Conservation (phyloP, 2,329 filamentous ascomycete species). For the Teratosphaeriaceae sp. region DNA sequence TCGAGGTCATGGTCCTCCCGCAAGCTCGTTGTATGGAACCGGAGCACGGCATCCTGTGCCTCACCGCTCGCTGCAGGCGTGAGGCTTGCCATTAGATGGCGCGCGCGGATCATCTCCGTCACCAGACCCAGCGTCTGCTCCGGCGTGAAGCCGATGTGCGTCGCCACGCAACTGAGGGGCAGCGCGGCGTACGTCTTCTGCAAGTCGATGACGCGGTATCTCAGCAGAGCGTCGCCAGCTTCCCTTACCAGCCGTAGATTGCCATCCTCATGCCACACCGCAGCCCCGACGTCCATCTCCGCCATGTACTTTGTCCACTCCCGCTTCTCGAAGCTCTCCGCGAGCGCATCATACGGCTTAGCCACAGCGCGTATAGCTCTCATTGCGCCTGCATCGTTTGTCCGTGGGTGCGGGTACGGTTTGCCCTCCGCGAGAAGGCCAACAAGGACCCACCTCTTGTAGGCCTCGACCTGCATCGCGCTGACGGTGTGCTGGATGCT, state of each 20-base stretch:
- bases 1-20: constrained; percentile 36
- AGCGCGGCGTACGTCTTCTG: constrained; percentile 64
- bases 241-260: constrained; percentile 66
- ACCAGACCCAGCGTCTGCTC: constrained; percentile 49
- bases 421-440: constrained; percentile 65
- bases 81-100: constrained; percentile 46
- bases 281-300: constrained; percentile 54
- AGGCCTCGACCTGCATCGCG: constrained; percentile 72
- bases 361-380: constrained; percentile 54
- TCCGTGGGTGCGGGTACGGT: constrained; percentile 49
- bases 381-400: constrained; percentile 47
- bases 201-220: constrained; percentile 68
- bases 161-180: constrained; percentile 48
- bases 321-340: constrained; percentile 58
- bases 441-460: constrained; percentile 84
- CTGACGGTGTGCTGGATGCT: constrained; percentile 59
- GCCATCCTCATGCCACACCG: constrained; percentile 52
- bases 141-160: constrained; percentile 43
- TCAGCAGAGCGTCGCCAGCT: constrained; percentile 64
- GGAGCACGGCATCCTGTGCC: constrained; percentile 41
- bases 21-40: constrained; percentile 39
- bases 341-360: constrained; percentile 65
- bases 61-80: constrained; percentile 35
- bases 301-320: constrained; percentile 54
- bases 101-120: constrained; percentile 45